Evolutionary conservation across 768 basidiomycete genomes (phyloP).

Genomic region (Leucocoprinus birnbaumii): DNA sequence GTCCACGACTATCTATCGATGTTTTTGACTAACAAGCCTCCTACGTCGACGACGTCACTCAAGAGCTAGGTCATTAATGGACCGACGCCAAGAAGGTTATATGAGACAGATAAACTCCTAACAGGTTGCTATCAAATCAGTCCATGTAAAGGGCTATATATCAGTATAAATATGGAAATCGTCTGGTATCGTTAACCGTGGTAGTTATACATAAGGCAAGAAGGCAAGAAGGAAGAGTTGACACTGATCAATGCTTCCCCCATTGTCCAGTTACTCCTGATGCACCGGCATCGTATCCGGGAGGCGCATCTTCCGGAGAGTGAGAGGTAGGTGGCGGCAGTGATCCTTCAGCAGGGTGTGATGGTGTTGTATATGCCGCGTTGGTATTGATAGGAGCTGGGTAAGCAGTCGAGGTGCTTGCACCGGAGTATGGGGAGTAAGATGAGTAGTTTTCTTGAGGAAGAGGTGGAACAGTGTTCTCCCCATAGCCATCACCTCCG

Average conservation of each 20-base stretch:
- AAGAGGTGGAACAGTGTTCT: constrained; percentile 40
- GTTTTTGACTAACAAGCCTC: constrained; percentile 25
- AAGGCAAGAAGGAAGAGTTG: too few species aligned
- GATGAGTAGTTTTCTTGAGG: constrained; percentile 24
- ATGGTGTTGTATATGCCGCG: constrained; percentile 18
- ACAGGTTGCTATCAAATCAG: background rate
- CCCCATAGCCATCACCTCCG: constrained; percentile 55
- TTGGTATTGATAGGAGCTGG: constrained; percentile 40
- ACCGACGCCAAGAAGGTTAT: background rate
- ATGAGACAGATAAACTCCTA: background rate
- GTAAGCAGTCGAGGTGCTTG: constrained; percentile 23
- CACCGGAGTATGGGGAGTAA: constrained; percentile 17
- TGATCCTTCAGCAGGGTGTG: constrained; percentile 37
- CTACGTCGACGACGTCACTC: background rate
- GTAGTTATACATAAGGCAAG: background rate
- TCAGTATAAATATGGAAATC: background rate
- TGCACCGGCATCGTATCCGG: constrained; percentile 58
- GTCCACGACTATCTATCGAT: constrained; percentile 68
- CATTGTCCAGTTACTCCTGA: constrained; percentile 49
- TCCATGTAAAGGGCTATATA: background rate
- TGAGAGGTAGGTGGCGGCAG: constrained; percentile 28
- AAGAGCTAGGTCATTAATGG: background rate
- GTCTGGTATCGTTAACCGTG: background rate
- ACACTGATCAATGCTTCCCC: constrained; percentile 36
- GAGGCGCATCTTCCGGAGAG: constrained; percentile 55